Conservation (phyloP, 306 rosid genomes). For the Cucumis cinereus region DNA sequence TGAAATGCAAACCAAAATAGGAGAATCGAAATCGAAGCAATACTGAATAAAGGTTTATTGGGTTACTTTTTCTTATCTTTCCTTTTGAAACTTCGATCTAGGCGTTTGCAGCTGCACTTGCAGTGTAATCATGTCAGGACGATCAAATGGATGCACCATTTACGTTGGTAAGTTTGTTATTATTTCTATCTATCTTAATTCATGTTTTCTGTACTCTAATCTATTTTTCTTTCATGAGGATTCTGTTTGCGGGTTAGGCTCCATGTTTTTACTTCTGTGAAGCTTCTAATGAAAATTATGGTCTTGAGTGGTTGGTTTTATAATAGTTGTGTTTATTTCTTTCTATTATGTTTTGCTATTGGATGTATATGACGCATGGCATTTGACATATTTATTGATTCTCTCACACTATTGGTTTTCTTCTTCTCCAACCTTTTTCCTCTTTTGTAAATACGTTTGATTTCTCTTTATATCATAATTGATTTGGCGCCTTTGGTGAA, state of each 20-base stretch:
- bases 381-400: no score
- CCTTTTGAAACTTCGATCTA: neutral
- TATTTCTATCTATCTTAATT: no score
- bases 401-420: no score
- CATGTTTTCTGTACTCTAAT: neutral
- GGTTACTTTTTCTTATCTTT: neutral
- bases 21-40: no score
- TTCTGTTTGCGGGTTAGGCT: neutral
- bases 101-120: neutral
- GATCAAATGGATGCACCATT: slow-evolving; percentile 1
- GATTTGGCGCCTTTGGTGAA: neutral
- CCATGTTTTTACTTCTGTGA: neutral
- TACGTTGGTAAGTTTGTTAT: neutral
- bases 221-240: neutral
- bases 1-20: no score
- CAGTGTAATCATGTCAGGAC: neutral
- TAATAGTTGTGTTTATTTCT: neutral
- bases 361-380: no score
- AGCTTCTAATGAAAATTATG: neutral
- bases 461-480: neutral
- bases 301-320: neutral
- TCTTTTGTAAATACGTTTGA: neutral
- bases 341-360: no score
- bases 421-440: neutral
- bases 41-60: neutral